phyloP scores from a whole-genome alignment of 108 stramenopile species.

The Skeletonema potamos region DNA sequence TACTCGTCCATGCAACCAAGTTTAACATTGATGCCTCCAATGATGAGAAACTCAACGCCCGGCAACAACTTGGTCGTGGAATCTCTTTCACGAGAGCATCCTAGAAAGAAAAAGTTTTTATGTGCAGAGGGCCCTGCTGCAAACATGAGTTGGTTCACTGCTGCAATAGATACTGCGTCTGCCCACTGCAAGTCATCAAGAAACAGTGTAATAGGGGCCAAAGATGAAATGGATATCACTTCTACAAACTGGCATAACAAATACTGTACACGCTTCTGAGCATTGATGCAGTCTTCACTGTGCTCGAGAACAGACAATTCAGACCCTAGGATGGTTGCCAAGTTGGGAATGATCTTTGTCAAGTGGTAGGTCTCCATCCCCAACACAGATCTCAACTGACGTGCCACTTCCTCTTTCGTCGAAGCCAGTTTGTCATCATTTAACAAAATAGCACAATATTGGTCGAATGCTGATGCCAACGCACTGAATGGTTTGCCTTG shows the following conservation, averaged over 20 bases:
- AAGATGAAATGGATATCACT: not conserved
- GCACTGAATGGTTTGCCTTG: not conserved
- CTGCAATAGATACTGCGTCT: slow-evolving; percentile 1
- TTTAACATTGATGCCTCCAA: not conserved
- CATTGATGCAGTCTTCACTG: not conserved
- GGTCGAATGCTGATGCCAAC: not conserved
- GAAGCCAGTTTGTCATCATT: not conserved
- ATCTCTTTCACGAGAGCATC: not conserved
- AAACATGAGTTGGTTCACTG: not conserved
- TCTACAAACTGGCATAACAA: slow-evolving; percentile 7
- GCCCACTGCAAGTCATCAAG: slow-evolving; percentile 6
- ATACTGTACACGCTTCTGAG: not conserved
- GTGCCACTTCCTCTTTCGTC: not conserved
- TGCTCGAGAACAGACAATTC: not conserved
- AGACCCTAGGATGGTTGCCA: not conserved
- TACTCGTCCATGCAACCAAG: not conserved
- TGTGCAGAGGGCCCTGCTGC: not conserved
- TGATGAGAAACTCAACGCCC: not conserved
- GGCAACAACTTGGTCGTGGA: not conserved
- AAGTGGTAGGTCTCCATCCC: not conserved
- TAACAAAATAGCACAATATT: not conserved
- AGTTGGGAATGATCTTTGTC: not conserved
- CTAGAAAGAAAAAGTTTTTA: not conserved
- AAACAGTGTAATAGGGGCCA: not conserved
- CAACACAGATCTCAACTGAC: not conserved